These are phyloP conservation scores for Aspergillus tubingensis DNA, from an alignment of 2,329 filamentous ascomycete genomes.

Conservation along the genomic window DNA sequence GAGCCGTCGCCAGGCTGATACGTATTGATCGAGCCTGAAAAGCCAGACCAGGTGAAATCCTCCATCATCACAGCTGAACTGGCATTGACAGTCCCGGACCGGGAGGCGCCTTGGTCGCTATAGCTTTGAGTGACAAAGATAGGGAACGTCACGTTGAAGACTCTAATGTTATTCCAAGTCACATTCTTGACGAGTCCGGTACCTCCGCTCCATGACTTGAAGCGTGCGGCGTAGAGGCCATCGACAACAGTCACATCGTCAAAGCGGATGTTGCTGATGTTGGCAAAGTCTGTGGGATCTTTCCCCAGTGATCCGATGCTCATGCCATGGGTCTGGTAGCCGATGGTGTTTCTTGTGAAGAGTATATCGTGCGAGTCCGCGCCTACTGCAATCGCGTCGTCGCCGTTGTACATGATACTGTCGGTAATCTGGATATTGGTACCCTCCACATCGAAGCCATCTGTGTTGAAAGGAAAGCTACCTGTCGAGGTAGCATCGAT, in stretches of 20 bases:
- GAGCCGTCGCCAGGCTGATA: constrained; percentile 47
- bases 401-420: constrained; percentile 45
- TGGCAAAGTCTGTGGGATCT: constrained; percentile 38
- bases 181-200: constrained; percentile 47
- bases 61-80: constrained; percentile 44
- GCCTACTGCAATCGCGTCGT: constrained; percentile 48
- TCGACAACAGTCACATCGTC: constrained; percentile 47
- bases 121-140: constrained; percentile 53
- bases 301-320: constrained; percentile 48
- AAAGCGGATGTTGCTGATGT: constrained; percentile 47
- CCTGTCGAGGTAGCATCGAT: constrained; percentile 43
- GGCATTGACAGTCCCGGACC: constrained; percentile 34
- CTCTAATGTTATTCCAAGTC: constrained; percentile 47
- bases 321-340: constrained; percentile 49
- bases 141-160: constrained; percentile 50
- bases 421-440: constrained; percentile 33
- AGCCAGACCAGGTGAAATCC: constrained; percentile 46
- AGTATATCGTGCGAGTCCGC: constrained; percentile 42
- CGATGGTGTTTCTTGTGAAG: constrained; percentile 45
- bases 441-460: constrained; percentile 35
- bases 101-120: constrained; percentile 41
- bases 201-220: constrained; percentile 50
- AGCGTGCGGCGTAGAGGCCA: constrained; percentile 46
- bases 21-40: constrained; percentile 47
- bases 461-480: constrained; percentile 48